Percentiles rank a stretch among this genome's conserved stretches.
These are phyloP conservation scores for Sungouiozyma intestinalis DNA, from an alignment of 805 yeast genomes.

Conservation along the genomic window DNA sequence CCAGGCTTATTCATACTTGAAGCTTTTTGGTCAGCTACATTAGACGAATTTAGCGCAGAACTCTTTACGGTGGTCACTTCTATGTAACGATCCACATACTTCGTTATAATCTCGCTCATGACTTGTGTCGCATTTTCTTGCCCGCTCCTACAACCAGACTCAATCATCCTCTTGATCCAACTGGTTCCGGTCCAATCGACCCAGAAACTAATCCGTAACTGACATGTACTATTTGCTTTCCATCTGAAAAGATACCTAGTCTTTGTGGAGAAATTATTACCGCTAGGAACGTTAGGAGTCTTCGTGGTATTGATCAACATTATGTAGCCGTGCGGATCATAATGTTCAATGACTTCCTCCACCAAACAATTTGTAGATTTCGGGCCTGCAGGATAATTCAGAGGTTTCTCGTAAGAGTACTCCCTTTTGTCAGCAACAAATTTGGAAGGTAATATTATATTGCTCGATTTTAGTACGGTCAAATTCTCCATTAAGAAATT, in stretches of 20 bases:
- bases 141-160: conserved; percentile 73
- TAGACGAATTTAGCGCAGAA: neutral
- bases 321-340: conserved; percentile 41
- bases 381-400: conserved; percentile 82
- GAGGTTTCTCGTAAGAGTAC: conserved; percentile 62
- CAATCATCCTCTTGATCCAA: conserved; percentile 87
- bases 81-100: conserved; percentile 14
- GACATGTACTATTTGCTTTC: conserved; percentile 55
- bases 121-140: conserved; percentile 54
- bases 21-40: neutral
- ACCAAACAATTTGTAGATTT: conserved; percentile 69
- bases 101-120: conserved; percentile 27
- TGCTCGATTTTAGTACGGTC: conserved; percentile 29
- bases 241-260: conserved; percentile 68
- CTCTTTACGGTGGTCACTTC: neutral
- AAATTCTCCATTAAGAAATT: conserved; percentile 35
- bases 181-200: conserved; percentile 86
- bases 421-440: conserved; percentile 37
- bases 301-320: conserved; percentile 51
- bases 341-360: conserved; percentile 56
- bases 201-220: conserved; percentile 54
- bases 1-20: neutral
- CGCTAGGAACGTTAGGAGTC: conserved; percentile 96
- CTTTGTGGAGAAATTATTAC: conserved; percentile 64
- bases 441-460: conserved; percentile 27